phyloP scores from a whole-genome alignment of 192 early-diverging fungal species.

The Coemansia sp. region DNA sequence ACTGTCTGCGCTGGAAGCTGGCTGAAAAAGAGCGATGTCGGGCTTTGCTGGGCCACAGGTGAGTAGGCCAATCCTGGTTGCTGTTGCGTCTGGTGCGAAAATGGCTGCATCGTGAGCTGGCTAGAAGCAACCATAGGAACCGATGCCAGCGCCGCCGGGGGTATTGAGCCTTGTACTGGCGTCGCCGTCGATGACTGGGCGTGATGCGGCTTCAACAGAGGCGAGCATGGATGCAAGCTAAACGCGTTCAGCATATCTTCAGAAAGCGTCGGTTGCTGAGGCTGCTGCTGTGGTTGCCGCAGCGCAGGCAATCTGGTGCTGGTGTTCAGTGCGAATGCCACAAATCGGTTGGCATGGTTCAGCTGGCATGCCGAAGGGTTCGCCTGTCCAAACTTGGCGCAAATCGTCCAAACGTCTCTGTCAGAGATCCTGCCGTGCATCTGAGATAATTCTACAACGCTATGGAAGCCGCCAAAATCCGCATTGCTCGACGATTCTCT shows the following conservation, averaged over 20 bases:
- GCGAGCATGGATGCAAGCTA: slow-evolving; percentile 28
- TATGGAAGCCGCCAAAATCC: slow-evolving; percentile 30
- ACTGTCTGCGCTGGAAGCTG: slow-evolving; percentile 1
- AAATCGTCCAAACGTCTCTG: slow-evolving; percentile 30
- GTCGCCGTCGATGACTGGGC: slow-evolving; percentile 1
- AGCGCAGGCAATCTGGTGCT: not conserved
- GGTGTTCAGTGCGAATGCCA: slow-evolving; percentile 26
- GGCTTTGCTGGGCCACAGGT: slow-evolving; percentile 14
- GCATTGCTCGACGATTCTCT: not conserved
- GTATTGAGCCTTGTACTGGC: not conserved
- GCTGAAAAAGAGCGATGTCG: slow-evolving; percentile 25
- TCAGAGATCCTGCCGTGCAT: slow-evolving; percentile 36
- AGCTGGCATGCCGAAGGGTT: slow-evolving; percentile 18
- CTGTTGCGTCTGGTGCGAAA: slow-evolving; percentile 10
- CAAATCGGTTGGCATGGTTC: slow-evolving; percentile 24
- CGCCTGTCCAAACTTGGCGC: slow-evolving; percentile 16
- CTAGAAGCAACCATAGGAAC: not conserved
- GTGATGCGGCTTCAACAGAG: slow-evolving; percentile 27
- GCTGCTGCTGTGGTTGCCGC: slow-evolving; percentile 15
- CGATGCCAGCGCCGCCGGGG: not conserved
- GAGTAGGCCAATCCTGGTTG: slow-evolving; percentile 17
- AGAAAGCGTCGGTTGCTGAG: slow-evolving; percentile 24
- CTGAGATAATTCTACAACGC: slow-evolving; percentile 33
- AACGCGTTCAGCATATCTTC: slow-evolving; percentile 38
- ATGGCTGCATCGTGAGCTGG: slow-evolving; percentile 15